These are phyloP conservation scores for Boeremia lycopersici DNA, from an alignment of 2,329 filamentous ascomycete genomes.

Conservation along the genomic window DNA sequence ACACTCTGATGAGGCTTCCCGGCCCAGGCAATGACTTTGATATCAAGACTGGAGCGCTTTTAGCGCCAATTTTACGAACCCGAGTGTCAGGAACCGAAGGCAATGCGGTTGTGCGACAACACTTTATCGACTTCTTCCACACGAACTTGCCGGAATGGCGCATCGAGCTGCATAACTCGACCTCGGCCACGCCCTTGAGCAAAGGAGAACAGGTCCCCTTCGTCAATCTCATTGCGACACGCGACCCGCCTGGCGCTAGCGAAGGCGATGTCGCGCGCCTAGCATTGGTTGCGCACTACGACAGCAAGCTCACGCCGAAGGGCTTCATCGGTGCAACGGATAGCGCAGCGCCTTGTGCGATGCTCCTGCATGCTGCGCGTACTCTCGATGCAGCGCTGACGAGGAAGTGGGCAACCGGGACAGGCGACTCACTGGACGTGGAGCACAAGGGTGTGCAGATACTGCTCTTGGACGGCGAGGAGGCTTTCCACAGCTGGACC, in stretches of 20 bases:
- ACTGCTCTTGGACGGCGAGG: slow-evolving; percentile 89
- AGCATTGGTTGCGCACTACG: slow-evolving; percentile 92
- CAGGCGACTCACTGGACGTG: slow-evolving; percentile 57
- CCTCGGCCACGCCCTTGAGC: slow-evolving; percentile 78
- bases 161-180: slow-evolving; percentile 85
- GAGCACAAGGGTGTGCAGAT: slow-evolving; percentile 87
- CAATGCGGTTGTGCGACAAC: slow-evolving; percentile 74
- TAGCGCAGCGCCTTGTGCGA: slow-evolving; percentile 91
- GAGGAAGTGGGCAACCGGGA: slow-evolving; percentile 76
- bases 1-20: slow-evolving; percentile 73
- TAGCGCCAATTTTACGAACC: slow-evolving; percentile 85
- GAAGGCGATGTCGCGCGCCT: slow-evolving; percentile 79
- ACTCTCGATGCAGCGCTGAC: slow-evolving; percentile 82
- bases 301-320: slow-evolving; percentile 78
- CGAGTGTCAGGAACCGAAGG: slow-evolving; percentile 87
- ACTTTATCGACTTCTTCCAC: slow-evolving; percentile 85
- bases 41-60: slow-evolving; percentile 74
- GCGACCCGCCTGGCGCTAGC: slow-evolving; percentile 82
- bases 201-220: slow-evolving; percentile 78
- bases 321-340: slow-evolving; percentile 95
- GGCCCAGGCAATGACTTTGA: slow-evolving; percentile 77
- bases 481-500: slow-evolving; percentile 85
- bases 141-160: slow-evolving; percentile 79
- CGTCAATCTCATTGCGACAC: slow-evolving; percentile 83
- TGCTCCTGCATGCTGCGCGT: slow-evolving; percentile 85